These are phyloP conservation scores for Alternaria sp. DNA, from an alignment of 2,329 filamentous ascomycete genomes.

Conservation along the genomic window DNA sequence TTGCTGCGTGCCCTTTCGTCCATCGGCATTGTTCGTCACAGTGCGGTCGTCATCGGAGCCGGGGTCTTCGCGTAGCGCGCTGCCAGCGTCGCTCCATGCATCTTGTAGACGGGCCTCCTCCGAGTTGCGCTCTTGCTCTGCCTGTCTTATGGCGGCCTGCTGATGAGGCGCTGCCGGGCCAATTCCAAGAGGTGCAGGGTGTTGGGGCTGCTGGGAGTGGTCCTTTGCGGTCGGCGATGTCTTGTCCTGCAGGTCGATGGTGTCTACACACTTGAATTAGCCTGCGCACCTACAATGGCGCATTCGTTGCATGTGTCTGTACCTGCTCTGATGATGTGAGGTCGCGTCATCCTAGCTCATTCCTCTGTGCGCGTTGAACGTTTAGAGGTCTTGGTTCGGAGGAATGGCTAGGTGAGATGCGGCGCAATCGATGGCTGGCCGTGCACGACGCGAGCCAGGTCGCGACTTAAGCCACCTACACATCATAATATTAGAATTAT, in stretches of 20 bases:
- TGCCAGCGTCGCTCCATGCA: slow-evolving; percentile 56
- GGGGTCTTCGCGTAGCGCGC: slow-evolving; percentile 52
- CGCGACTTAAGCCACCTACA: no score
- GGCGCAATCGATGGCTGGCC: slow-evolving; percentile 41
- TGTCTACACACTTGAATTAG: slow-evolving; percentile 68
- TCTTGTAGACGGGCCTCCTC: slow-evolving; percentile 74
- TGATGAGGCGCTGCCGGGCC: slow-evolving; percentile 79
- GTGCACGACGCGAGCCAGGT: no score
- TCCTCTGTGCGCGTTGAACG: slow-evolving; percentile 32
- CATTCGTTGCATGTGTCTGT: slow-evolving; percentile 27
- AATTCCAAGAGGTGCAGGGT: slow-evolving; percentile 61
- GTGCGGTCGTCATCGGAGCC: slow-evolving; percentile 68
- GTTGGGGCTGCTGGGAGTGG: slow-evolving; percentile 68
- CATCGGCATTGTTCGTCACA: slow-evolving; percentile 29
- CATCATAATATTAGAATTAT: no score
- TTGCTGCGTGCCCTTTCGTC: slow-evolving; percentile 33
- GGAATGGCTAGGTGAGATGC: slow-evolving; percentile 37
- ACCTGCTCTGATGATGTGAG: slow-evolving; percentile 66
- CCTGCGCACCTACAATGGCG: slow-evolving; percentile 15
- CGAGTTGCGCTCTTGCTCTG: slow-evolving; percentile 74
- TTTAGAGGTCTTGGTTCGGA: slow-evolving; percentile 8
- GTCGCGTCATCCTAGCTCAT: slow-evolving; percentile 62
- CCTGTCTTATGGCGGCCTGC: slow-evolving; percentile 81
- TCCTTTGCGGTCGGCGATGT: slow-evolving; percentile 83
- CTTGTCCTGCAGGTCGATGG: slow-evolving; percentile 91